phyloP scores from a whole-genome alignment of 177 flowering plant genomes.

The Vitis hybrid region DNA sequence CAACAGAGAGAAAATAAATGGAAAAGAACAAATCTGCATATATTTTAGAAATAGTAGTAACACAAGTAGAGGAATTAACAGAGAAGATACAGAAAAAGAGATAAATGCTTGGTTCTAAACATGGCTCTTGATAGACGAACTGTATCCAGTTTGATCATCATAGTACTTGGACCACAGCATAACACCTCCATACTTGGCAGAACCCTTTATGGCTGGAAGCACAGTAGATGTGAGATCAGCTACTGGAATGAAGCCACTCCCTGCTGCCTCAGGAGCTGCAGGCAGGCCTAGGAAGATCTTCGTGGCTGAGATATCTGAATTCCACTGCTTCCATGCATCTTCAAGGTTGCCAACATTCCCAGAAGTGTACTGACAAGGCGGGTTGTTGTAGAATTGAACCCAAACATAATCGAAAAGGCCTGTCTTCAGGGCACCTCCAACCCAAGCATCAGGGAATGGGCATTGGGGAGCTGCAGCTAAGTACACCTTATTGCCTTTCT shows the following conservation, averaged over 20 bases:
- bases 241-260: neutral
- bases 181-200: no score
- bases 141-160: conserved; percentile 1
- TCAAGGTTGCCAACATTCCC: conserved; percentile 1
- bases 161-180: no score
- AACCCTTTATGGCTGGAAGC: neutral
- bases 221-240: neutral
- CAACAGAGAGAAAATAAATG: neutral
- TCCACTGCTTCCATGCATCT: conserved; percentile 28
- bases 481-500: no score
- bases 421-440: neutral
- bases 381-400: neutral
- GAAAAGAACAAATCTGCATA: no score
- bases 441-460: no score
- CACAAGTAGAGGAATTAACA: neutral
- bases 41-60: neutral
- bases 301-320: conserved; percentile 1
- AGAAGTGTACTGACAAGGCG: neutral
- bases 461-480: no score
- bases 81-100: neutral
- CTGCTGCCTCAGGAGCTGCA: neutral
- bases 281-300: neutral
- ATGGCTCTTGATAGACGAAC: neutral
- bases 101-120: neutral
- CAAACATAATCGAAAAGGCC: neutral